Evolutionary conservation across 2,329 filamentous ascomycete genomes (phyloP), one percentile per base, ranked within the genome.

Genomic region (Coniochaeta sp.): DNA sequence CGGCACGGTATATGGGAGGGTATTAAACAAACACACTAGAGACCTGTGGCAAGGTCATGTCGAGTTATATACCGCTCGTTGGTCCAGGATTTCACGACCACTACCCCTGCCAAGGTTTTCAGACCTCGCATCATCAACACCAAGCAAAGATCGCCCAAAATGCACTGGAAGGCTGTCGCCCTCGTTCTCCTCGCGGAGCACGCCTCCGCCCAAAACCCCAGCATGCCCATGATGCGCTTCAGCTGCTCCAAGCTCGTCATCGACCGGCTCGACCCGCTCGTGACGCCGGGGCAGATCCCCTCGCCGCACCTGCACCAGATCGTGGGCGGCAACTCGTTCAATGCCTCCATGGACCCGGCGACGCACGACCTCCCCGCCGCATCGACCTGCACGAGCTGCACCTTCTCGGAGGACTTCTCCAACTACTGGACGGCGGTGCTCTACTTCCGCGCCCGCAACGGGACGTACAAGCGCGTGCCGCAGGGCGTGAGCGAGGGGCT

Each of bases 401-500:
- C 47, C 31, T 49, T 49, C 47, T 32, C 47, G 14, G 47, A 49
- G 31, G 47, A 49, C 30, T 49, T 49, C 30, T 49, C 47, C 30
- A 49, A 49, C 31, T 49, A 49, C 47, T 49, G 47, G 47, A 49
- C 47, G 12, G 47, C 47, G 18, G 47, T 49, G 18, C 30, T 49
- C 20, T 49, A 49, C 47, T 49, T 26, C 31, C 47, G 47, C 18
- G 47, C 47, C 47, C 47, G 31, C 28, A 49, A 49, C 47, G 47
- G 47, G 14, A 49, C 28, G 2, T 49, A 33, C 30, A 32, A 27
- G 20, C 47, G 47, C n/a, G 66, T 68, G 14, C 64, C 63, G 3
- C 63, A 66, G 48, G 52, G 58, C 28, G 60, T 61, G 12, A 63
- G 65, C 42, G 54, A 59, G 50, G 62, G 60, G 14, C 58, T 65